These are phyloP conservation scores for Melocanna baccifera DNA, from an alignment of 176 grass and related monocot genomes.

Conservation along the genomic window DNA sequence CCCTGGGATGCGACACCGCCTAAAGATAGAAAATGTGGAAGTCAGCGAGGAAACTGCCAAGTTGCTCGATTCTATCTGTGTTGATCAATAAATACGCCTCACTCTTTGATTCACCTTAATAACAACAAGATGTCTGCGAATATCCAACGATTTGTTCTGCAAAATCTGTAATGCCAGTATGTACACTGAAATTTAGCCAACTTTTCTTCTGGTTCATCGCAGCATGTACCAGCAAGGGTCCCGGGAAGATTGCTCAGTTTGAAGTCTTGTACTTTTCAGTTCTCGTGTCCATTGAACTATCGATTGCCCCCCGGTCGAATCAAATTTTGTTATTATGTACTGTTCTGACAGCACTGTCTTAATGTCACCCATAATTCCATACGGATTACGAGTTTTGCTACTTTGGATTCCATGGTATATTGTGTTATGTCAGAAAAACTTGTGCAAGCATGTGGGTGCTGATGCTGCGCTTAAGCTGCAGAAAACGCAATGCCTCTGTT, in stretches of 20 bases:
- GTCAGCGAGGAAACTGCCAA: slow-evolving; percentile 37
- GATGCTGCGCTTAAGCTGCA: neutral
- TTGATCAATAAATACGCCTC: slow-evolving; percentile 3
- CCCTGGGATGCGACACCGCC: slow-evolving; percentile 65
- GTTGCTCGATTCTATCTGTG: slow-evolving; percentile 63
- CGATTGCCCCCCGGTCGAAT: neutral
- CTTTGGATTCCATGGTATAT: neutral
- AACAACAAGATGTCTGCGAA: slow-evolving; percentile 16
- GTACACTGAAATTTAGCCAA: slow-evolving; percentile 9
- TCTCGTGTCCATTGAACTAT: neutral
- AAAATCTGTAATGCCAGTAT: slow-evolving; percentile 5
- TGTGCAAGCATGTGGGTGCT: neutral
- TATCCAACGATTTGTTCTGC: neutral
- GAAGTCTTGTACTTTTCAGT: neutral
- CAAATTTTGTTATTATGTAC: neutral
- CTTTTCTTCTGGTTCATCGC: neutral
- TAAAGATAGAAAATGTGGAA: slow-evolving; percentile 71
- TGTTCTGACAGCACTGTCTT: neutral
- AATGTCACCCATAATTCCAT: neutral
- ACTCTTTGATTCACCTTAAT: slow-evolving; percentile 14
- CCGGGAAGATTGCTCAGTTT: neutral
- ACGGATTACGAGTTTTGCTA: neutral
- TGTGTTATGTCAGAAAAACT: neutral
- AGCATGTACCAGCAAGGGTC: neutral
- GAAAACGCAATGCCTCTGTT: neutral